Evolutionary conservation across 768 basidiomycete genomes (phyloP), one percentile per base, ranked within the genome.

Genomic region (Cystofilobasidium ferigula): DNA sequence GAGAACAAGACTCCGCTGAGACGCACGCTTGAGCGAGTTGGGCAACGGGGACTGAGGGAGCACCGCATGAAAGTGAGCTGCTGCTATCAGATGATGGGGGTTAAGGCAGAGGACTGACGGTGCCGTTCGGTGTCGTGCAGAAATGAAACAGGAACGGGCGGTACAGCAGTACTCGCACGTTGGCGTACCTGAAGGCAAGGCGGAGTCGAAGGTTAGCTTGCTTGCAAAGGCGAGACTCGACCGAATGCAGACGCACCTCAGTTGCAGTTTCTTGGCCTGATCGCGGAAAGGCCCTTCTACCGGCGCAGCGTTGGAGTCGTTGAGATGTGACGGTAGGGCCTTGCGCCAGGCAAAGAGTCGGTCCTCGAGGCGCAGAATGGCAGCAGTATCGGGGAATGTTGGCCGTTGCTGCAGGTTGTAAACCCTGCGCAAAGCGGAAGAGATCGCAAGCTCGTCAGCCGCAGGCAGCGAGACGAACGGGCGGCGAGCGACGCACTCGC

Each of bases 111-210:
- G 28, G 13, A 32, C 51, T 12, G 2, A 54, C 51, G 51, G 28
- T 32, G 5, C 61, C 61, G 30, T 34, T 45, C 4, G 61, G 61
- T 1, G 61, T 62, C 24, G 61, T 62, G 34, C 61, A 62, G 34
- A 62, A 62, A 45, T 62, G 48, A 32, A 45, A 62, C 28, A 62
- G 61, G 48, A 62, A 62, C 30, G 61, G 61, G 10, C 61, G 43
- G 35, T 48, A 62, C 0, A 47, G 35, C n/a, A 62, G 61, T 18
- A 62, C 35, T 22, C 48, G 61, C 3, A 53, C 34, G 18, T 62
- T 62, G 43, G 42, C 35, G 48, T 62, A 62, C 30, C 61, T 62
- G 18, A 30, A n/a, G n/a, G n/a, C 14, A 18, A 32, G 28, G 24
- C 16, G 14, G 10, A 1, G 30, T 38, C 7, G 40, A 58, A 58